Evolutionary conservation across 2,329 filamentous ascomycete genomes (phyloP), one percentile per base, ranked within the genome.

Genomic region (Cladosporium colombiae): DNA sequence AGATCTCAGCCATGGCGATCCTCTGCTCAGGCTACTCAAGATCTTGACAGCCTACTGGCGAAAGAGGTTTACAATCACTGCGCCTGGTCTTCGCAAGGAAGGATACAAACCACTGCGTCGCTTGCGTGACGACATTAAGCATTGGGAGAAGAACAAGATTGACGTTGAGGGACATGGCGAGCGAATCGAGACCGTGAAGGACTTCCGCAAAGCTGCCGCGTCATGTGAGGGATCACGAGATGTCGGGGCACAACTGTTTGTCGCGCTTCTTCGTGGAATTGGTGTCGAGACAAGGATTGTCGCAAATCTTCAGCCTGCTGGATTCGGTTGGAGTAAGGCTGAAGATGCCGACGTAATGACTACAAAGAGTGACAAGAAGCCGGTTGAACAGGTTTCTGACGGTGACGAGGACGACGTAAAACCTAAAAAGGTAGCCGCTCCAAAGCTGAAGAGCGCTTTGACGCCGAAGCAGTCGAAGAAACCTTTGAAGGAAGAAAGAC

Each of bases 211-310:
- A 25, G 81, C 84, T 58, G 94, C 94, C 1, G 86, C 86, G 68
- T 80, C 81, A 35, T 92, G 91, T 72, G 82, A 88, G 67, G 95
- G 95, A 0, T 97, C 93, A 67, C 86, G 93, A 68, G 95, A 98
- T 76, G 84, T 95, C 3, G 93, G 93, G 0, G 89, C 91, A 0
- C 93, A 98, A 74, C 83, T 99, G 0, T 98, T 98, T 70, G 96
- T 92, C 0, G 91, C 92, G 3, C 80, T 99, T 8, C 77, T 97
- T 25, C 85, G 95, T 69, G 92, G 89, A 0, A 75, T 98, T 13
- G 91, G 91, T 0, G 81, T 98, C 2, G 92, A 97, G 73, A 87
- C 92, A 13, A 86, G 94, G 33, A 85, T 98, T 82, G 88, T 98
- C 2, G 88, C 89, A 11, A 97, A 88, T 74, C 76, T 99, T 49